Percentiles rank a stretch among this genome's conserved stretches.
Evolutionary conservation across 371 early-diverging fungal species (phyloP).

Genomic region (Mucor circinelloides): DNA sequence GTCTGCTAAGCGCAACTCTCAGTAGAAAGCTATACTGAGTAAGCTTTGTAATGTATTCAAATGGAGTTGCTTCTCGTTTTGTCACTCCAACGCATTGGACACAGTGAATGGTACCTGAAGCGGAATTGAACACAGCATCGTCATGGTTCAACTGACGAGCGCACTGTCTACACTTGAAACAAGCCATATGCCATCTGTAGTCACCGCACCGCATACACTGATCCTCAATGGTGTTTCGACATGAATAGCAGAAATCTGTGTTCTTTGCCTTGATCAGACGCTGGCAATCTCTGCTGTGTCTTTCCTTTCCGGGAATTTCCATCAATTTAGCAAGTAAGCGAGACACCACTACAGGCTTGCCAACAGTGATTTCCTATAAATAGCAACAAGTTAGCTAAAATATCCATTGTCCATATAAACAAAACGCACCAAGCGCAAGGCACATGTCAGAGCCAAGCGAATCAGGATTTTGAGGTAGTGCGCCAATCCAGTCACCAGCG

Average conservation of each 20-base stretch:
- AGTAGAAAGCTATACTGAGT: conserved; percentile 90
- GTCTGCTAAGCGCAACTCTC: conserved; percentile 82
- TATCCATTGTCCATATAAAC: background rate
- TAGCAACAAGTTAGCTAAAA: background rate
- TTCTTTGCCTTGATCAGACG: conserved; percentile 45
- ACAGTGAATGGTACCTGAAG: conserved; percentile 54
- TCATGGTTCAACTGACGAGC: conserved; percentile 38
- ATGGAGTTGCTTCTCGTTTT: conserved; percentile 34
- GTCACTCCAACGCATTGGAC: conserved; percentile 34
- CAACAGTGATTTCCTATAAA: conserved; percentile 37
- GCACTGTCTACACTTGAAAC: conserved; percentile 79
- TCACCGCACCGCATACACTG: conserved; percentile 76
- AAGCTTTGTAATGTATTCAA: conserved; percentile 77
- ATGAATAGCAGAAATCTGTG: conserved; percentile 84
- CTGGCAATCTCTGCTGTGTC: conserved; percentile 50
- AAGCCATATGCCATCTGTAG: conserved; percentile 81
- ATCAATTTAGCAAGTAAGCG: conserved; percentile 65
- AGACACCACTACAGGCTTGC: conserved; percentile 51
- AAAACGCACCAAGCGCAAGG: conserved; percentile 67
- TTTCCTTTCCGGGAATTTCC: conserved; percentile 59
- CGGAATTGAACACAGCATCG: conserved; percentile 48
- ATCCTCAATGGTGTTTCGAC: conserved; percentile 83
- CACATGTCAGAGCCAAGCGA: conserved; percentile 84
- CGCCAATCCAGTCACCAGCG: conserved; percentile 90
- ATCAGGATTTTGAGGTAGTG: conserved; percentile 92